These are phyloP conservation scores for Plasmodium blacklocki DNA, from an alignment of 169 alveolate genomes.

Conservation along the genomic window DNA sequence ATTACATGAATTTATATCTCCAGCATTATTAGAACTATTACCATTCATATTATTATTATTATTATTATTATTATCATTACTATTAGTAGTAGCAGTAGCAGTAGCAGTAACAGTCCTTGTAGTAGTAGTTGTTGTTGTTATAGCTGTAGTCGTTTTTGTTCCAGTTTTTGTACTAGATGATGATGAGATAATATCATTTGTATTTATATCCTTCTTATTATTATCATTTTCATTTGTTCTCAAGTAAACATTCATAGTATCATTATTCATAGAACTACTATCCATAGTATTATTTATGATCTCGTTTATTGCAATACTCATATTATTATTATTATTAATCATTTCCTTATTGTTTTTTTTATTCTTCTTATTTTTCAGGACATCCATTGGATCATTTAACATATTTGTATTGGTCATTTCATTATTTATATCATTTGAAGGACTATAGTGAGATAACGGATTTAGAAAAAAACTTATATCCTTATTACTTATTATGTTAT, in stretches of 20 bases:
- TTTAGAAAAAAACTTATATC: conserved; percentile 94
- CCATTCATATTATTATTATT: not conserved
- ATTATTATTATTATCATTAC: not conserved
- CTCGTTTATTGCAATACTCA: not conserved
- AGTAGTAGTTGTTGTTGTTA: not conserved
- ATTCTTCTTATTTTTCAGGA: conserved; percentile 10
- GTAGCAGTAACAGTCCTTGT: not conserved
- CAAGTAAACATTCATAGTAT: not conserved
- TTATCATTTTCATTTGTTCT: conserved; percentile 14
- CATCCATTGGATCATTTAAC: conserved; percentile 28
- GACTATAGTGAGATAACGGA: conserved; percentile 69
- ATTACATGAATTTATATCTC: no score
- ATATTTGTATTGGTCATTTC: conserved; percentile 47
- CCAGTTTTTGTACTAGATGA: not conserved
- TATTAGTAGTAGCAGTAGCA: not conserved
- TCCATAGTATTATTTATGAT: conserved; percentile 9
- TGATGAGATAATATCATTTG: not conserved
- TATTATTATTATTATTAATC: no score
- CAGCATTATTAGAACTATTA: not conserved
- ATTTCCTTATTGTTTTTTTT: not conserved
- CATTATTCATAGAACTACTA: not conserved
- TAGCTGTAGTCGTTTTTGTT: not conserved
- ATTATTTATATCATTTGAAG: conserved; percentile 45
- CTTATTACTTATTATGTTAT: conserved; percentile 88
- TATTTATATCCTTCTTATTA: conserved; percentile 3